Percentiles rank a stretch among this genome's conserved stretches.
Evolutionary conservation across 2,329 filamentous ascomycete genomes (phyloP).

Genomic region (Aspergillus sclerotialis): DNA sequence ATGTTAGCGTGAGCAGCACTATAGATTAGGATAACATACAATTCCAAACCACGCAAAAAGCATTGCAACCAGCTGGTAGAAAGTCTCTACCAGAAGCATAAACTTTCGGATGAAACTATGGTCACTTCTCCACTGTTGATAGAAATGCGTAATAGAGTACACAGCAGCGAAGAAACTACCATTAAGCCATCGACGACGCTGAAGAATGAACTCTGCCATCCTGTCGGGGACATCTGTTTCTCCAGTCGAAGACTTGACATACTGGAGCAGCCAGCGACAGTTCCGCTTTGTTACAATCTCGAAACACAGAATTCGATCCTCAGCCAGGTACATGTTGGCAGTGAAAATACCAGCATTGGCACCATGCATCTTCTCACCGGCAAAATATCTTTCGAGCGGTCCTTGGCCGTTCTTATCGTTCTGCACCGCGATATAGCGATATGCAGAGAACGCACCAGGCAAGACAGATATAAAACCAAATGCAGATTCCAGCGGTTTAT

Average conservation of each 20-base stretch:
- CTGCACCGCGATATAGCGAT: slow-evolving; percentile 87
- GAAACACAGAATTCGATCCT: slow-evolving; percentile 47
- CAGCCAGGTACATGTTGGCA: slow-evolving; percentile 62
- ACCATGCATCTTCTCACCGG: slow-evolving; percentile 91
- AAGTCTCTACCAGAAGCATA: slow-evolving; percentile 85
- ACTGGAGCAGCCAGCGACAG: slow-evolving; percentile 94
- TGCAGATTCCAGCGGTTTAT: slow-evolving; percentile 93
- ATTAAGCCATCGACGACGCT: slow-evolving; percentile 95
- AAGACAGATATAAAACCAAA: slow-evolving; percentile 97
- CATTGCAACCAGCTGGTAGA: slow-evolving; percentile 93
- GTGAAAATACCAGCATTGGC: slow-evolving; percentile 93
- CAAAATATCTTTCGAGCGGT: slow-evolving; percentile 92
- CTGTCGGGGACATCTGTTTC: slow-evolving; percentile 95
- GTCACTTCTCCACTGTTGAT: slow-evolving; percentile 89
- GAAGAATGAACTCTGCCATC: slow-evolving; percentile 90
- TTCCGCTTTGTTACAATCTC: slow-evolving; percentile 96
- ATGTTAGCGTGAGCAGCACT: slow-evolving; percentile 6
- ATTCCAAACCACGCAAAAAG: slow-evolving; percentile 98
- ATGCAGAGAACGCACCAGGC: slow-evolving; percentile 96
- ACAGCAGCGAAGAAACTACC: slow-evolving; percentile 97
- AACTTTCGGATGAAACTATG: slow-evolving; percentile 83
- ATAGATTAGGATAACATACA: slow-evolving; percentile 35
- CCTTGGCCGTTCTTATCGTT: slow-evolving; percentile 94
- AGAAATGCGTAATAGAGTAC: slow-evolving; percentile 90
- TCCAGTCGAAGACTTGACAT: slow-evolving; percentile 94